Conservation (phyloP, 495 filamentous ascomycete species). For the Patellaria atrata region DNA sequence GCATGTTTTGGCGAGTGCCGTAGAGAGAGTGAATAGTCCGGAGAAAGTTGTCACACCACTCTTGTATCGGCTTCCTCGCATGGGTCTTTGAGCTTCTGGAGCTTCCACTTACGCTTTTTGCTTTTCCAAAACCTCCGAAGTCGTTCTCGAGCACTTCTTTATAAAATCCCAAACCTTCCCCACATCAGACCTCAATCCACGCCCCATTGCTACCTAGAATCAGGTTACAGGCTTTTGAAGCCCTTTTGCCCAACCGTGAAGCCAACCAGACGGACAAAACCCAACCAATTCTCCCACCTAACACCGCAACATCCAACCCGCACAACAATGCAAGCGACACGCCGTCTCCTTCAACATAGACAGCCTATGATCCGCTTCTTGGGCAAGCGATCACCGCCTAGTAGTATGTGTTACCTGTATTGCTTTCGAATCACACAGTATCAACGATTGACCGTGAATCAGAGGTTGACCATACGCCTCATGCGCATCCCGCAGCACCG, state of each 20-base stretch:
- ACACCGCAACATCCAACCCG: conserved; percentile 5
- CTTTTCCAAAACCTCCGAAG: too few species aligned
- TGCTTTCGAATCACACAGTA: neutral
- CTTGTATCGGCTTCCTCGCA: too few species aligned
- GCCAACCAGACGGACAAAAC: too few species aligned
- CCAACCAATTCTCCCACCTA: conserved; percentile 2
- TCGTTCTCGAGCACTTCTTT: too few species aligned
- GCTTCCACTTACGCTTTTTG: too few species aligned
- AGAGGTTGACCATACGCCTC: conserved; percentile 61
- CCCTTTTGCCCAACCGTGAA: too few species aligned
- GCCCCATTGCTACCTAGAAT: neutral
- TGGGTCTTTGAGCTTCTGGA: too few species aligned
- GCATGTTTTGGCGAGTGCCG: too few species aligned
- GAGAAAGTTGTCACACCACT: too few species aligned
- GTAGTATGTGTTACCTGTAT: conserved; percentile 38
- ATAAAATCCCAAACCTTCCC: conserved; percentile 1
- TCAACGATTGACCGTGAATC: too few species aligned
- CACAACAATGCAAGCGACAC: conserved; percentile 24
- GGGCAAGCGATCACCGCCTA: conserved; percentile 68
- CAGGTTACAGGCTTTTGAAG: too few species aligned
- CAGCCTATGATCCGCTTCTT: conserved; percentile 69
- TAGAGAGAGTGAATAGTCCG: too few species aligned
- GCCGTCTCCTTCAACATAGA: conserved; percentile 21
- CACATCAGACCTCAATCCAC: conserved; percentile 1
- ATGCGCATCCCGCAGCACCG: conserved; percentile 53